Percentiles rank a stretch among this genome's conserved stretches.
Conservation (phyloP, 1,284 basidiomycete genomes). For the Trametes hirsuta region DNA sequence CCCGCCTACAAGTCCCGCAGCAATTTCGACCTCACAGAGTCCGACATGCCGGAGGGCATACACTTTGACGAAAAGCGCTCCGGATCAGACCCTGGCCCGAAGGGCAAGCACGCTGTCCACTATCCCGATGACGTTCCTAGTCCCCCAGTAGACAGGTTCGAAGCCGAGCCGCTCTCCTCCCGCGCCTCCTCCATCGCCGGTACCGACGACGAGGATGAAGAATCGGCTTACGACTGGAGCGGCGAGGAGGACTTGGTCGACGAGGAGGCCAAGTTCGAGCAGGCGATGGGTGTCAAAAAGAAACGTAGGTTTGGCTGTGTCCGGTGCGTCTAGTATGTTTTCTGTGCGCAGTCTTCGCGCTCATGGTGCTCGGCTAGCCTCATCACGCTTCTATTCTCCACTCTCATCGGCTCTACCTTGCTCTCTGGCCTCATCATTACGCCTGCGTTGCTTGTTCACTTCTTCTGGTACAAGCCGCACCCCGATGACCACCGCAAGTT, state of each 20-base stretch:
- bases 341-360: constrained; percentile 1
- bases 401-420: constrained; percentile 70
- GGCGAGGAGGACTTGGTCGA: constrained; percentile 73
- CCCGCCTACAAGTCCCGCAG: constrained; percentile 33
- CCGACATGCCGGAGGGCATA: constrained; percentile 24
- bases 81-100: constrained; percentile 13
- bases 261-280: constrained; percentile 65
- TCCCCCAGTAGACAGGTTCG: constrained; percentile 34
- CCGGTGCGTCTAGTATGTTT: constrained; percentile 44
- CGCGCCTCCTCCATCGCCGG: constrained; percentile 51
- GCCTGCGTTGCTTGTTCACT: constrained; percentile 63
- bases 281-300: constrained; percentile 55
- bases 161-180: constrained; percentile 31
- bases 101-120: constrained; percentile 49
- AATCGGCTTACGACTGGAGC: constrained; percentile 67
- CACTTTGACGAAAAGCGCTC: constrained; percentile 20
- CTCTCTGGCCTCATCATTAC: constrained; percentile 62
- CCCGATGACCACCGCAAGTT: constrained; percentile 59
- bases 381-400: constrained; percentile 65
- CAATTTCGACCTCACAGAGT: constrained; percentile 25
- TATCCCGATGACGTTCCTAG: constrained; percentile 48
- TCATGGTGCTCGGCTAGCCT: constrained; percentile 42
- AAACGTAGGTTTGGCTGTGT: constrained; percentile 54
- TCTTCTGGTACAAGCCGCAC: constrained; percentile 67
- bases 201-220: constrained; percentile 62